A percentile compares a stretch with the other conserved stretches of the same genome.
Evolutionary conservation across 768 basidiomycete genomes (phyloP).

Genomic region (Trametes maxima): DNA sequence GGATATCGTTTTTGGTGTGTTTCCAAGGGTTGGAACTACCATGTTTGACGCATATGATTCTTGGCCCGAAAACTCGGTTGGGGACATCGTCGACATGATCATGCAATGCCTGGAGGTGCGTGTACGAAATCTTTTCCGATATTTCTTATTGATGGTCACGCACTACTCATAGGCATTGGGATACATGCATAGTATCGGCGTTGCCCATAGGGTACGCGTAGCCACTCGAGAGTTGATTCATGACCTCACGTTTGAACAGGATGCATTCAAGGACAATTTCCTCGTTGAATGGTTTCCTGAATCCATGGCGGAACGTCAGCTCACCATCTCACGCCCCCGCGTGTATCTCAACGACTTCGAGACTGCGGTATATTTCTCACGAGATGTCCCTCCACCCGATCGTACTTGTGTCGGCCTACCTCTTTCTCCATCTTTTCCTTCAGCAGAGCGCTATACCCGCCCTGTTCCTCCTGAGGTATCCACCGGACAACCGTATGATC

Average conservation of each 20-base stretch:
- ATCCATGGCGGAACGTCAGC: neutral
- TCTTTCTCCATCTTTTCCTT: neutral
- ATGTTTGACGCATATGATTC: constrained; percentile 16
- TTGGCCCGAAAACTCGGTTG: constrained; percentile 36
- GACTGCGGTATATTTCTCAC: neutral
- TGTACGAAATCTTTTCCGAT: too few species aligned
- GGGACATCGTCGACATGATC: constrained; percentile 35
- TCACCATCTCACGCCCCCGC: constrained; percentile 2
- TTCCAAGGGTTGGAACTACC: constrained; percentile 27
- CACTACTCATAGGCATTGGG: neutral
- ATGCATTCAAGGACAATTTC: constrained; percentile 15
- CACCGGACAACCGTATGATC: neutral
- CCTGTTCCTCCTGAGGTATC: neutral
- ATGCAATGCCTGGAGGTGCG: constrained; percentile 36
- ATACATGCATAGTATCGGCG: neutral
- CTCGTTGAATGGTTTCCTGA: constrained; percentile 11
- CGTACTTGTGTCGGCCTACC: constrained; percentile 4
- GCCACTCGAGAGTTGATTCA: neutral
- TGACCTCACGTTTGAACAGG: neutral
- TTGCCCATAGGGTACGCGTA: constrained; percentile 4
- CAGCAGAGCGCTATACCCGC: neutral
- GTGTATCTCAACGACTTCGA: constrained; percentile 14
- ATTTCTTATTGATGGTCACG: too few species aligned
- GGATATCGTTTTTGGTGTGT: constrained; percentile 34
- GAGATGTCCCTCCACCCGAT: neutral